phyloP scores from a whole-genome alignment of 176 grass and related monocot species.

The Aegilops speltoides region DNA sequence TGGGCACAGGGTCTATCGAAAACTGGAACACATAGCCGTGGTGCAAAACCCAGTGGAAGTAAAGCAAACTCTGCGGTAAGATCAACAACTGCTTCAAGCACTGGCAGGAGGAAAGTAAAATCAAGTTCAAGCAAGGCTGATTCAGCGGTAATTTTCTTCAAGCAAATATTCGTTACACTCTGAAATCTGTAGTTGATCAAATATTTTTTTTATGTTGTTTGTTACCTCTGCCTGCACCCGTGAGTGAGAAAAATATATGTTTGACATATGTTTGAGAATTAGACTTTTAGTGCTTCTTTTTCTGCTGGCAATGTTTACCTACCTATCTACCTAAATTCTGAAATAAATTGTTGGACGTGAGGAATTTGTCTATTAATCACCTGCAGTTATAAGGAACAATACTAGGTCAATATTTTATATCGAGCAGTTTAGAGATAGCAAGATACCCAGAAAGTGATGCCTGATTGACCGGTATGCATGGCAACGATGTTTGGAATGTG shows the following conservation, averaged over 20 bases:
- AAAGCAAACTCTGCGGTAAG: constrained; percentile 49
- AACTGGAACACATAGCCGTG: constrained; percentile 58
- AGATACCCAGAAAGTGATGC: not conserved
- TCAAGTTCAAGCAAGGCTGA: constrained; percentile 62
- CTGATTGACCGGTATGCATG: not conserved
- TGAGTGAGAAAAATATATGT: not conserved
- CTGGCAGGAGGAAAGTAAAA: constrained; percentile 75
- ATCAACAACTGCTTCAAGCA: constrained; percentile 50
- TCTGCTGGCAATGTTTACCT: not conserved
- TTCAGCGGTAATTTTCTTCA: constrained; percentile 56
- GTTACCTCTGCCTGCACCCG: not conserved
- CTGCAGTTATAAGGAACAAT: constrained; percentile 45
- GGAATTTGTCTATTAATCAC: no score
- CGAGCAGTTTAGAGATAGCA: not conserved
- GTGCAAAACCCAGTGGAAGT: constrained; percentile 55
- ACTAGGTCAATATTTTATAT: not conserved
- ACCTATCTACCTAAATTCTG: constrained; percentile 15
- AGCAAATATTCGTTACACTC: not conserved
- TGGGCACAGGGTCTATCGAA: constrained; percentile 74
- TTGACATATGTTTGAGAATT: not conserved
- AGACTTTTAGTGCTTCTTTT: not conserved
- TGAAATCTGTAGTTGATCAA: not conserved
- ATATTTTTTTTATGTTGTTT: not conserved
- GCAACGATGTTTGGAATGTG: not conserved
- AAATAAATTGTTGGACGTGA: no score